These are phyloP conservation scores for Cucumis sativus DNA, from an alignment of 306 rosid genomes.

Conservation along the genomic window Cucumber_9930_V3 NC_026657.2:7085501-7086000, in stretches of 20 bases:
- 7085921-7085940: neutral
- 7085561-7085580: neutral
- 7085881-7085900: neutral
- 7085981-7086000: neutral
- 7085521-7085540: constrained; percentile 11
- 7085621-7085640: neutral
- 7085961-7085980: neutral
- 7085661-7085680: neutral
- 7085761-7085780: constrained; percentile 27
- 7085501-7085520: constrained; percentile 20
- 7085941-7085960: neutral
- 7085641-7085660: neutral
- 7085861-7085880: neutral
- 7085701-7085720: constrained; percentile 37
- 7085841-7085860: neutral
- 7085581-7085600: neutral
- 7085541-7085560: neutral
- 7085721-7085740: constrained; percentile 34
- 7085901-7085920: neutral
- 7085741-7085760: constrained; percentile 38
- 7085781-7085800: constrained; percentile 16
- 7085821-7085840: neutral
- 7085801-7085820: constrained; percentile 11
- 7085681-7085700: constrained; percentile 12
- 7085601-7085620: neutral